phyloP scores from a whole-genome alignment of 495 filamentous ascomycete genomes.

The Penicillium paxilli region DNA sequence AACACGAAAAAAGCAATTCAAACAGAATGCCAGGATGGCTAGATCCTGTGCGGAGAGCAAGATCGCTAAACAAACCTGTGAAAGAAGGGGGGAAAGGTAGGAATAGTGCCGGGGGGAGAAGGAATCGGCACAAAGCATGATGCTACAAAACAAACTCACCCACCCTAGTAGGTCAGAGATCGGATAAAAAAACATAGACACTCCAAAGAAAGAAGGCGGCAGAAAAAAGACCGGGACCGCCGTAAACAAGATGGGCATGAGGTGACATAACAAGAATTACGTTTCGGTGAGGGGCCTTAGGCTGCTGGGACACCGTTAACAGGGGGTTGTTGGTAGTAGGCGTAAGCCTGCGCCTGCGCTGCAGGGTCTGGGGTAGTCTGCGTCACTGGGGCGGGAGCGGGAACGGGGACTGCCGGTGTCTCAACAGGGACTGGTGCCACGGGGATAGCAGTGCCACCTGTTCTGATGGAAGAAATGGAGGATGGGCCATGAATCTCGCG shows the following conservation, averaged over 20 bases:
- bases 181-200: slow-evolving; percentile 8
- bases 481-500: slow-evolving; percentile 75
- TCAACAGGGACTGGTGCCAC: slow-evolving; percentile 6
- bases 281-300: slow-evolving; percentile 8
- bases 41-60: slow-evolving; percentile 8
- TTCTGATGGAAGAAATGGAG: slow-evolving; percentile 38
- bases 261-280: slow-evolving; percentile 8
- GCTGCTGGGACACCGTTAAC: slow-evolving; percentile 31
- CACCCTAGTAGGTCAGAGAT: slow-evolving; percentile 21
- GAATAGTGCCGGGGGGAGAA: slow-evolving; percentile 7
- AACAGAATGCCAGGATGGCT: neutral
- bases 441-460: slow-evolving; percentile 25
- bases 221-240: slow-evolving; percentile 5
- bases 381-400: slow-evolving; percentile 8
- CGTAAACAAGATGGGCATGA: slow-evolving; percentile 14
- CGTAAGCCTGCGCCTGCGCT: slow-evolving; percentile 39
- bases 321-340: slow-evolving; percentile 41
- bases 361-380: slow-evolving; percentile 14
- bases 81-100: slow-evolving; percentile 11
- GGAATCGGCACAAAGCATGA: slow-evolving; percentile 18
- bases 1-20: slow-evolving; percentile 1
- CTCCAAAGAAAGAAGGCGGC: slow-evolving; percentile 1
- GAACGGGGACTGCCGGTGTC: slow-evolving; percentile 6
- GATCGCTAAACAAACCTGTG: slow-evolving; percentile 33
- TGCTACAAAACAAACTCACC: slow-evolving; percentile 35